Conservation (phyloP, 148 eudicot genomes). For the Oxyria digyna region DNA sequence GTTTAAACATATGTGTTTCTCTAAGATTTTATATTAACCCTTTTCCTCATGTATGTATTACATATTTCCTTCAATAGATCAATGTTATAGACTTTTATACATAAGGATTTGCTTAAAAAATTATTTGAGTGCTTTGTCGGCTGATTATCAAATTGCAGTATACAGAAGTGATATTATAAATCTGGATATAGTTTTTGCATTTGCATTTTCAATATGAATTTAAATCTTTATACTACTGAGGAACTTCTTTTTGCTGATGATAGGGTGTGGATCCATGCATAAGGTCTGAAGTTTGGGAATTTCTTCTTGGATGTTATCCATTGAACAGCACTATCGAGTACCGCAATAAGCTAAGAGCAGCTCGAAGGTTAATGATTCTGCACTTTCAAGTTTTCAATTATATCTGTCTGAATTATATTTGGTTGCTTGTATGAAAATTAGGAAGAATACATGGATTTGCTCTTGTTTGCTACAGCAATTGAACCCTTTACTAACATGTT, state of each 20-base stretch:
- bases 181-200: neutral
- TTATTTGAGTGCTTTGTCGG: neutral
- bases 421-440: neutral
- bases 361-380: conserved; percentile 48
- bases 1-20: conserved; percentile 6
- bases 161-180: neutral
- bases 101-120: neutral
- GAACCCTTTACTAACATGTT: neutral
- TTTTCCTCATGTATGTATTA: neutral
- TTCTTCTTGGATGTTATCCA: conserved; percentile 93
- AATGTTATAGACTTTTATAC: neutral
- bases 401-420: neutral
- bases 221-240: neutral
- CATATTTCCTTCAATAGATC: neutral
- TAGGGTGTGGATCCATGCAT: conserved; percentile 98
- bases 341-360: conserved; percentile 63
- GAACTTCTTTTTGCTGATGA: neutral
- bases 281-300: conserved; percentile 97
- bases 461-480: neutral
- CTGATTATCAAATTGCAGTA: neutral
- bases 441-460: neutral
- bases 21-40: neutral
- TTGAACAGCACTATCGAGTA: conserved; percentile 73
- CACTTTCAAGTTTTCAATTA: neutral
- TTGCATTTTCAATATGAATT: neutral